Base-by-base conservation (phyloP, 108 stramenopile species). In the Nitzschia putrida region DNA sequence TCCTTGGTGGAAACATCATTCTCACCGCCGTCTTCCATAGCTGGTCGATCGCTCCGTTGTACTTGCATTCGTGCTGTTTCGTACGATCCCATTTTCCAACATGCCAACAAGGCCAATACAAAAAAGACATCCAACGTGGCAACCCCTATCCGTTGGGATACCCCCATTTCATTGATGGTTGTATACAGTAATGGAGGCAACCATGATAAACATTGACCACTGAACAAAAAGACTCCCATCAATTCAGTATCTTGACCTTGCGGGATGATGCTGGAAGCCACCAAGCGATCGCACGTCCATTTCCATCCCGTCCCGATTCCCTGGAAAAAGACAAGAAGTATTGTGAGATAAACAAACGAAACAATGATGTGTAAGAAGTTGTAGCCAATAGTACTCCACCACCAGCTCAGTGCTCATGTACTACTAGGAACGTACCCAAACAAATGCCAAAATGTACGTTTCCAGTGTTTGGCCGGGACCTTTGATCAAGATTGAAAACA, bases 201-300 rank as follows among this genome's bases (percentile, higher is more conserved):
- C 90, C 90, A 95, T 0, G 78, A 80, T 0, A 90, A 13, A 38
- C 84, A 68, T 53, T 90, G 86, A 11, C 79, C 83, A 40, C 80
- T 74, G 73, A 89, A 91, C 23, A 89, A 63, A 61, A 82, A 94
- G 8, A 85, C 37, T 50, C 92, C 92, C 86, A 88, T 89, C 57
- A 94, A 59, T 69, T 94, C 92, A 1, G 86, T 79, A 68, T 89
- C 88, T 65, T 89, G 88, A 9, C 83, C 85, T 45, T 70, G 60
- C 8, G 90, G 90, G 38, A 91, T 87, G 23, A 54, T 64, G 13
- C 42, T 50, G 0, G 76, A 69, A 4, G 69, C 72, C 23, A 87
- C 22, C 42, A 80, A 55, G 29, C 82, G 42, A 47, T 91, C 90
- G 18, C 68, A 79, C 13, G 86, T 88, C 69, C 84, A 84, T 43